Evolutionary conservation across 345 rosid genomes (phyloP).

Genomic region (Diplotaxis tenuifolia): DNA sequence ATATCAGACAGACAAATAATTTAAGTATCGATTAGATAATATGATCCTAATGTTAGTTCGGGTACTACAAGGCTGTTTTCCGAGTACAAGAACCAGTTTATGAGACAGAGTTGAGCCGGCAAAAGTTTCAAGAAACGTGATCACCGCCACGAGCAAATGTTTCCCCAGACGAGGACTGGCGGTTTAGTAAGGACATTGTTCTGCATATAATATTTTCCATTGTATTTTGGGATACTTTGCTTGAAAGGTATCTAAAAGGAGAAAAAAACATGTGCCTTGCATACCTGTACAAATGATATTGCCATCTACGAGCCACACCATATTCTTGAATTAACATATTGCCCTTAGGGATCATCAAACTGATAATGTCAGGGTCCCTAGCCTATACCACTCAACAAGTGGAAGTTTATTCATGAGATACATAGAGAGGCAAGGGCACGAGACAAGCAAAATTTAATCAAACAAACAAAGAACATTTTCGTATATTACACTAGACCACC

Average conservation of each 20-base stretch:
- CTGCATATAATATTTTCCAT: slow-evolving; percentile 41
- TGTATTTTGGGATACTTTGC: not conserved
- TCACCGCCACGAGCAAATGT: slow-evolving; percentile 69
- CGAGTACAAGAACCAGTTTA: too few relatives aligned
- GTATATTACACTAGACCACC: slow-evolving; percentile 67
- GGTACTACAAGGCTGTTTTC: too few relatives aligned
- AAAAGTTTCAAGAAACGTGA: slow-evolving; percentile 95
- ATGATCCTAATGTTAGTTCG: too few relatives aligned
- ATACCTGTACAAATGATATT: slow-evolving; percentile 87
- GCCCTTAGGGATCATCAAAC: slow-evolving; percentile 8
- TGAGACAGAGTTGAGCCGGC: slow-evolving; percentile 54
- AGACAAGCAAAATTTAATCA: not conserved
- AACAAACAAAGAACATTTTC: not conserved
- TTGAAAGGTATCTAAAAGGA: slow-evolving; percentile 9
- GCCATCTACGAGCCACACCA: slow-evolving; percentile 62
- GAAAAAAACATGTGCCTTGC: not conserved
- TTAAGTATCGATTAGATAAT: too few relatives aligned
- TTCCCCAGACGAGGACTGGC: slow-evolving; percentile 55
- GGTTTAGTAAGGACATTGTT: slow-evolving; percentile 83
- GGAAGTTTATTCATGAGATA: slow-evolving; percentile 87
- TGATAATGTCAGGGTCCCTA: slow-evolving; percentile 69
- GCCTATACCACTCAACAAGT: slow-evolving; percentile 94
- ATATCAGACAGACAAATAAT: too few relatives aligned
- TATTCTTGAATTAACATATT: not conserved
- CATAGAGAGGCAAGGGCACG: slow-evolving; percentile 35